Conservation (phyloP, 2,329 filamentous ascomycete species). For the Alternaria sp. region DNA sequence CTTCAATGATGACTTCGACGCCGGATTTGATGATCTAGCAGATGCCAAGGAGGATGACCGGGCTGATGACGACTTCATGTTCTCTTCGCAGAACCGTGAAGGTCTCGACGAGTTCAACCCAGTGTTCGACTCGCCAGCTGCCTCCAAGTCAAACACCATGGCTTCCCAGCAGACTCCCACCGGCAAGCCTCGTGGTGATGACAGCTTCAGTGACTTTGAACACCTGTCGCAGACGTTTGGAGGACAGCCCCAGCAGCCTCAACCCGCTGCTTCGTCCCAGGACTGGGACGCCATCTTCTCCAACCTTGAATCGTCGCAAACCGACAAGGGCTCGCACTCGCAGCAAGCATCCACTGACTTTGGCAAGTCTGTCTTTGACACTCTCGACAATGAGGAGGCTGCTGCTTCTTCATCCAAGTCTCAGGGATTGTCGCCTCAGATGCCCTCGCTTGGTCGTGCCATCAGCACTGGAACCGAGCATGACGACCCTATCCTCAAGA, state of each 20-base stretch:
- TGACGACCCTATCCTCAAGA: slow-evolving; percentile 90
- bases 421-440: slow-evolving; percentile 23
- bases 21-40: slow-evolving; percentile 81
- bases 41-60: slow-evolving; percentile 78
- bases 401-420: slow-evolving; percentile 38
- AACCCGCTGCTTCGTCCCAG: slow-evolving; percentile 58
- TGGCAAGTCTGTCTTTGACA: slow-evolving; percentile 47
- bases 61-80: slow-evolving; percentile 80
- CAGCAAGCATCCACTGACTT: slow-evolving; percentile 44
- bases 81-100: slow-evolving; percentile 66
- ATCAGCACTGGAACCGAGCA: slow-evolving; percentile 77
- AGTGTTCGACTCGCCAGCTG: slow-evolving; percentile 73
- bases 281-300: slow-evolving; percentile 98
- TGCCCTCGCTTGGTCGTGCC: slow-evolving; percentile 67
- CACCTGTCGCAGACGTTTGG: slow-evolving; percentile 52
- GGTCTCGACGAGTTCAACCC: slow-evolving; percentile 80
- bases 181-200: slow-evolving; percentile 46
- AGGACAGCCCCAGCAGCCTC: slow-evolving; percentile 47
- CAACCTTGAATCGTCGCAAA: slow-evolving; percentile 66
- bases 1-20: slow-evolving; percentile 76
- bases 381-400: slow-evolving; percentile 42
- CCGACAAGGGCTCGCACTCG: slow-evolving; percentile 38
- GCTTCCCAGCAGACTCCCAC: slow-evolving; percentile 52
- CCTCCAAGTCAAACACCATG: slow-evolving; percentile 57
- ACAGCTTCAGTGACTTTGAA: slow-evolving; percentile 59